Evolutionary conservation across 2,329 filamentous ascomycete species (phyloP), one percentile per base, ranked within the genome.

Genomic region (Aspergillus sclerotialis): DNA sequence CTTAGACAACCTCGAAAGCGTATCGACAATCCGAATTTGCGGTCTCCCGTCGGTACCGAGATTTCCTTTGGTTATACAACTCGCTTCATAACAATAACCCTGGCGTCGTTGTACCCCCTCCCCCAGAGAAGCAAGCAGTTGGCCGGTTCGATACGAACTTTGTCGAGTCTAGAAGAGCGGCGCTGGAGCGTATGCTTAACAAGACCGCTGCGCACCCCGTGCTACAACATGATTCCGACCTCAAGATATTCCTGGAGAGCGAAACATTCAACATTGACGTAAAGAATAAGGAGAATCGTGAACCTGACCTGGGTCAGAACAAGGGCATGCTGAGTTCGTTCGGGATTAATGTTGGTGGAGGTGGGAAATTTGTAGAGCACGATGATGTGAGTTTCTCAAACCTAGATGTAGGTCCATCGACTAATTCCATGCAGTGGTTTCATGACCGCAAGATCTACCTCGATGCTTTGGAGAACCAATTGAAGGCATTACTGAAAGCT

Each of bases 31-130:
- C 85, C 33, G 89, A 94, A 55, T 96, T 98, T 54, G 82, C 87
- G 37, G 92, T 98, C 48, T 94, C 88, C 53, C 77, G 92, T 50
- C 79, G 92, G 55, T 98, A 96, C 63, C 82, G 89, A 39, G 92
- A 98, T 64, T 98, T 98, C 60, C 70, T 98, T 34, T 98, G 92
- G 92, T 78, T 98, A 17, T 98, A 98, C 63, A 95, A 82, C 49
- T 87, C 89, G 18, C 72, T 98, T 40, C 92, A 96, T 58, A 82
- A 80, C 42, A 98, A 94, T 60, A 95, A 92, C 52, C 92, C 92
- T 0, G 92, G 92, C 37, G 81, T 95, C 24, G 88, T 98, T 18
- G 86, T 98, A 9, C 92, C 92, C 0, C 90, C 92, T 6, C 92
- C 92, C 0, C 92, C 92, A 1, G 92, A 98, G 67, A 98, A 98